Evolutionary conservation across 305 asterid genomes (phyloP), one percentile per base, ranked within the genome.

Genomic region (Monarda citriodora): DNA sequence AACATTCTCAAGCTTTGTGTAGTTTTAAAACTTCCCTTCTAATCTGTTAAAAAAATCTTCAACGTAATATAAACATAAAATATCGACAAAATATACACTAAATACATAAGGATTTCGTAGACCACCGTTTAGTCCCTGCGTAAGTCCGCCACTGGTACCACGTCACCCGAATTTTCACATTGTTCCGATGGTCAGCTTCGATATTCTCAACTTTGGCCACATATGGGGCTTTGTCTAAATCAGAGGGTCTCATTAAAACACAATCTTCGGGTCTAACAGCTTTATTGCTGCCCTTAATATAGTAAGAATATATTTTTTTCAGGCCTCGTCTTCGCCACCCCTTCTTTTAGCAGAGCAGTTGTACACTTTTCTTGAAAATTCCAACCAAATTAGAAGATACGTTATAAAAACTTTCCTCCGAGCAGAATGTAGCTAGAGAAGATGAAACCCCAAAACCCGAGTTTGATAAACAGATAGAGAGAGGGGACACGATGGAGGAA

Each of bases 131-230:
- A n/a, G n/a, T n/a, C n/a, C n/a, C n/a, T n/a, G n/a, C n/a, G n/a
- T n/a, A n/a, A n/a, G n/a, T n/a, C n/a, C n/a, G n/a, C n/a, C n/a
- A n/a, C n/a, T n/a, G n/a, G 46, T 86, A 89, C 96, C 96, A 89
- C 66, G 85, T 69, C 46, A 84, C 92, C 42, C 81, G 74, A 34
- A 89, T 93, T 70, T 83, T 89, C 69, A 83, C 82, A 34, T 83
- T 82, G 58, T 83, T 86, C 58, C 92, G 61, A 68, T 85, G 89
- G 48, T 86, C 96, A 21, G 92, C 86, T 78, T 89, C 95, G 9
- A 89, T 77, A 75, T 78, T 86, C 83, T 89, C 95, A 32, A 86
- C 90, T 66, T 79, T 70, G 17, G 95, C 96, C 69, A 89, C 96
- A 12, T 89, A 89, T 0, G 95, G 84, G 7, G 90, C 85, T 67